Evolutionary conservation across 177 flowering plant species (phyloP).

Genomic region (Vitis hybrid): DNA sequence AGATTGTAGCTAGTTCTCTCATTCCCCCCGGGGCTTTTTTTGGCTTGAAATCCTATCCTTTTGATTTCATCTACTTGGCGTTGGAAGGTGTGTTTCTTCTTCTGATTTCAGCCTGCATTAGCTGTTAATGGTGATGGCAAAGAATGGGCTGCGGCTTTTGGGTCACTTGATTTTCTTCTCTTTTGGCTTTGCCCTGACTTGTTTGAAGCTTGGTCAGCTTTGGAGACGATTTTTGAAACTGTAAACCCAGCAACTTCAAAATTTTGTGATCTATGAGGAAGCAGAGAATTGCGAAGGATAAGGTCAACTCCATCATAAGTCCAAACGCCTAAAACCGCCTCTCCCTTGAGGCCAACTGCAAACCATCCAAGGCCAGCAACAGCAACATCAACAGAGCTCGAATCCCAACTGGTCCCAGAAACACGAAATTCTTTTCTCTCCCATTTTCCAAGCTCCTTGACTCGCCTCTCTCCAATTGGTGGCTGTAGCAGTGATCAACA

Average conservation of each 20-base stretch:
- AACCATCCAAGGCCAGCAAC: constrained; percentile 97
- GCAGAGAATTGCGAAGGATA: constrained; percentile 57
- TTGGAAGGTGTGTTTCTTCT: too few relatives aligned
- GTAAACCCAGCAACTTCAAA: constrained; percentile 87
- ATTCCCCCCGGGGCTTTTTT: too few relatives aligned
- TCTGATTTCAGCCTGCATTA: neutral
- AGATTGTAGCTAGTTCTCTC: too few relatives aligned
- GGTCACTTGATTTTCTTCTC: constrained; percentile 29
- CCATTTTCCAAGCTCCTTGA: constrained; percentile 82
- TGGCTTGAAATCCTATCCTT: too few relatives aligned
- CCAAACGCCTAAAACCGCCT: constrained; percentile 81
- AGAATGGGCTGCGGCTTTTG: constrained; percentile 12
- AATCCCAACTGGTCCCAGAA: constrained; percentile 75
- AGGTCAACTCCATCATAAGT: constrained; percentile 89
- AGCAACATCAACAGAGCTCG: constrained; percentile 80
- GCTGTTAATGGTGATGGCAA: neutral
- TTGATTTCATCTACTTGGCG: too few relatives aligned
- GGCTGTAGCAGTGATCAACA: constrained; percentile 53
- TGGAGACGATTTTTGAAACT: constrained; percentile 79
- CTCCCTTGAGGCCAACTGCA: constrained; percentile 87
- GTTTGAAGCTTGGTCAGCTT: constrained; percentile 65
- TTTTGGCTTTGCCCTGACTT: constrained; percentile 34
- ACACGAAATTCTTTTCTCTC: constrained; percentile 57
- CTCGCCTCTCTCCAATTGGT: constrained; percentile 72
- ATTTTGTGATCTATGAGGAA: constrained; percentile 54